Percentiles rank a stretch among this genome's conserved stretches.
phyloP scores from a whole-genome alignment of 805 yeast genomes.

The Sungouiella blattae region DNA sequence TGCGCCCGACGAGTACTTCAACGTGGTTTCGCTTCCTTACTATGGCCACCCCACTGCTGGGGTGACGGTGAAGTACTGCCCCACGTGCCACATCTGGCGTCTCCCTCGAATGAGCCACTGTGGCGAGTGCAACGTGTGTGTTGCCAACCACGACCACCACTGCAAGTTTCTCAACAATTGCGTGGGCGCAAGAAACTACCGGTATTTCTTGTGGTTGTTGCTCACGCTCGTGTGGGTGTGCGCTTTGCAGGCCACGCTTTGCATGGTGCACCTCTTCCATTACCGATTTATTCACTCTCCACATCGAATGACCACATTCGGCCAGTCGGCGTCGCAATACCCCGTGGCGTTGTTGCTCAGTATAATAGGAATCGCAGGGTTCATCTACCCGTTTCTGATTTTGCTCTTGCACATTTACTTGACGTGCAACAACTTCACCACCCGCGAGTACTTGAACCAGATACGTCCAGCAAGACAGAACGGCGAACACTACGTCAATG shows the following conservation, averaged over 20 bases:
- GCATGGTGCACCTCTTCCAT: slow-evolving; percentile 17
- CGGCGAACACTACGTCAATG: slow-evolving; percentile 27
- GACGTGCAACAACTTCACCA: slow-evolving; percentile 58
- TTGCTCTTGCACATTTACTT: slow-evolving; percentile 53
- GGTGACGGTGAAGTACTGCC: slow-evolving; percentile 54
- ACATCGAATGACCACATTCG: slow-evolving; percentile 11
- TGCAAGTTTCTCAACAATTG: slow-evolving; percentile 57
- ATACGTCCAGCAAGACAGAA: slow-evolving; percentile 29
- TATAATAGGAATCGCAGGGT: slow-evolving; percentile 42
- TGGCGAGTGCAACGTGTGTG: slow-evolving; percentile 62
- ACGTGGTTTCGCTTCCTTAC: slow-evolving; percentile 20
- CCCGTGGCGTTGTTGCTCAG: slow-evolving; percentile 50
- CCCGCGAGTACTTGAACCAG: slow-evolving; percentile 64
- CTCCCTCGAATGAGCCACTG: slow-evolving; percentile 72
- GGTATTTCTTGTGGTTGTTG: slow-evolving; percentile 33
- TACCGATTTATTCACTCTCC: slow-evolving; percentile 4
- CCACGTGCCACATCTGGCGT: slow-evolving; percentile 57
- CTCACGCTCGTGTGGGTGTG: slow-evolving; percentile 17
- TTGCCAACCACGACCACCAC: slow-evolving; percentile 68
- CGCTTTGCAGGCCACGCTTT: slow-evolving; percentile 12
- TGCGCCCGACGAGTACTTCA: slow-evolving; percentile 50
- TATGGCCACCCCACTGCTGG: slow-evolving; percentile 21
- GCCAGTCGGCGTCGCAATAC: slow-evolving; percentile 13
- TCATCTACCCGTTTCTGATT: slow-evolving; percentile 56
- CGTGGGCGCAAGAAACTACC: slow-evolving; percentile 38